These are phyloP conservation scores for Calycina marina DNA, from an alignment of 2,329 filamentous ascomycete species.

Conservation along the genomic window DNA sequence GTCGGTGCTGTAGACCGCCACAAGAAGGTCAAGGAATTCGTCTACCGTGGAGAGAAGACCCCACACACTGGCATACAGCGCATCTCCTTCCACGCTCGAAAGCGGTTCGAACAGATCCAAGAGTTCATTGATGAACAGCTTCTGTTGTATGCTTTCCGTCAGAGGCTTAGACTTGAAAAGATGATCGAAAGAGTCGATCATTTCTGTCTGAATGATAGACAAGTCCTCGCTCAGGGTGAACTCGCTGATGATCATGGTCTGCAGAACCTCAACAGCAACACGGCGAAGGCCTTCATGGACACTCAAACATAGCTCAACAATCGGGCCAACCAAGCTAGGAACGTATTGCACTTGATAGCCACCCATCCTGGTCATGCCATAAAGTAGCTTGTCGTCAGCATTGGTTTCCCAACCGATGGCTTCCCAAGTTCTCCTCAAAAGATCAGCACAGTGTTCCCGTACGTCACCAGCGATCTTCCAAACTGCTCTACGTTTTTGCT, in stretches of 20 bases:
- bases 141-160: conserved; percentile 80
- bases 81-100: conserved; percentile 50
- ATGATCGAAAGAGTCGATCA: conserved; percentile 83
- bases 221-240: conserved; percentile 93
- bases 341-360: conserved; percentile 99
- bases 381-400: conserved; percentile 61
- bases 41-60: conserved; percentile 74
- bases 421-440: conserved; percentile 79
- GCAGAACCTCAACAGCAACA: conserved; percentile 83
- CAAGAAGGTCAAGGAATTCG: conserved; percentile 78
- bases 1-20: conserved; percentile 73
- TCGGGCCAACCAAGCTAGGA: conserved; percentile 75
- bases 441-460: conserved; percentile 74
- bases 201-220: conserved; percentile 82
- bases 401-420: conserved; percentile 93
- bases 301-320: conserved; percentile 86
- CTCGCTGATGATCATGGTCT: conserved; percentile 97
- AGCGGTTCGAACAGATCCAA: conserved; percentile 66
- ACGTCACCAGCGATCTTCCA: conserved; percentile 99
- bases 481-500: conserved; percentile 88
- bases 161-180: conserved; percentile 82
- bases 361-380: conserved; percentile 71
- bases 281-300: conserved; percentile 82
- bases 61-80: conserved; percentile 60
- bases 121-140: conserved; percentile 80